A percentile compares a stretch with the other conserved stretches of the same genome.
These are phyloP conservation scores for Rubroshorea leprosula DNA, from an alignment of 345 rosid species.

Conservation along the genomic window DNA sequence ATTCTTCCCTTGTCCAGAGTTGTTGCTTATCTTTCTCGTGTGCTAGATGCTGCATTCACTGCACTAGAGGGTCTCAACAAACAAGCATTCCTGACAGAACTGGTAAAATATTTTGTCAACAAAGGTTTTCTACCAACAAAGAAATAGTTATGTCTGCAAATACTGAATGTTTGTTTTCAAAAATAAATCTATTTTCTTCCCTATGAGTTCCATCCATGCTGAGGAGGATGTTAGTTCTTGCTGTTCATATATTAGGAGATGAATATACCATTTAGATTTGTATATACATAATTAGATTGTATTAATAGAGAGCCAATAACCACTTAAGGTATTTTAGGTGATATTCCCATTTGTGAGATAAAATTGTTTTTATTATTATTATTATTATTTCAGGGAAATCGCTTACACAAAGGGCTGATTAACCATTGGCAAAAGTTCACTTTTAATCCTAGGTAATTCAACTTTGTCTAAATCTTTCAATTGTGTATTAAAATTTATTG, in stretches of 20 bases:
- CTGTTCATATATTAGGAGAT: too few relatives aligned
- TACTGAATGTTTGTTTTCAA: too few relatives aligned
- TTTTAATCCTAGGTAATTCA: conserved; percentile 83
- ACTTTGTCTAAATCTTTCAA: conserved; percentile 6
- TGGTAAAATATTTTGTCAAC: conserved; percentile 66
- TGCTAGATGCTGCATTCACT: conserved; percentile 92
- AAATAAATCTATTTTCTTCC: too few relatives aligned
- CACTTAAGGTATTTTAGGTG: neutral
- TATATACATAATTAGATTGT: neutral
- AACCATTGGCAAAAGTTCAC: conserved; percentile 97
- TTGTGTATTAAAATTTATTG: neutral
- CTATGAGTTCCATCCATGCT: too few relatives aligned
- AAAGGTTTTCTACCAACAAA: conserved; percentile 2
- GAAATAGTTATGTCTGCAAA: too few relatives aligned
- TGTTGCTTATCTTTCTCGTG: conserved; percentile 95
- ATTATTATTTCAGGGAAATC: conserved; percentile 56
- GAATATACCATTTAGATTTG: neutral
- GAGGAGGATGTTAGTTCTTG: too few relatives aligned
- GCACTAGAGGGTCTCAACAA: conserved; percentile 96
- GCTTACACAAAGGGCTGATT: conserved; percentile 76
- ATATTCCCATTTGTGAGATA: neutral
- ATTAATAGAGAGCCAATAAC: neutral
- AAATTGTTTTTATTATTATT: conserved; percentile 1
- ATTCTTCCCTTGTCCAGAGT: conserved; percentile 44
- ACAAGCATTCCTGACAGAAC: conserved; percentile 92